These are phyloP conservation scores for Rosa multiflora DNA, from an alignment of 306 rosid genomes.

Conservation along the genomic window DNA sequence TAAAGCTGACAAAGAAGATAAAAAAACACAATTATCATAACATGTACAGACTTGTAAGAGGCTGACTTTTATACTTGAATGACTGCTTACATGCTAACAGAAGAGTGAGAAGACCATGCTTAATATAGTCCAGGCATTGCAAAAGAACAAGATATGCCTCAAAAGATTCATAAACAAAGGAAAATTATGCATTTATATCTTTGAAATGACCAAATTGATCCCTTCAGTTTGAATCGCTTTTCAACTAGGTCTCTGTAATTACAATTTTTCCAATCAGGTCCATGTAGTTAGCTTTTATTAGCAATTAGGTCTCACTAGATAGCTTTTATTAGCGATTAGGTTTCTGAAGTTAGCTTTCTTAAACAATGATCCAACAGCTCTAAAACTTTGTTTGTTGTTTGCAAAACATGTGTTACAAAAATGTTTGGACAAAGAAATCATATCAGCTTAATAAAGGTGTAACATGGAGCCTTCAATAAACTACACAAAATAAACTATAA, in stretches of 20 bases:
- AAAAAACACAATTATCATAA: slow-evolving; percentile 23
- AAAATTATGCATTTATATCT: not conserved
- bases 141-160: not conserved
- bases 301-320: not conserved
- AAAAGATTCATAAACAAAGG: not conserved
- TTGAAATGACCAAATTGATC: not conserved
- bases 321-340: not conserved
- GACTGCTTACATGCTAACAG: not conserved
- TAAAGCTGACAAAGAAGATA: slow-evolving; percentile 54
- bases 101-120: not conserved
- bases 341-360: not conserved
- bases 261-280: not conserved
- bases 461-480: not conserved
- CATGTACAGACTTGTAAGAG: not conserved
- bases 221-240: not conserved
- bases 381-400: not conserved
- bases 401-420: not conserved
- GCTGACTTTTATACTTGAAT: not conserved
- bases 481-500: not conserved
- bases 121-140: not conserved
- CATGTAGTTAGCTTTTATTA: not conserved
- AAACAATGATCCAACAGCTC: not conserved
- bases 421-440: not conserved
- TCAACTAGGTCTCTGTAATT: not conserved
- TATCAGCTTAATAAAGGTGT: not conserved